Base-by-base conservation (phyloP, 179 eudicot species). In the Patellifolia procumbens region DNA sequence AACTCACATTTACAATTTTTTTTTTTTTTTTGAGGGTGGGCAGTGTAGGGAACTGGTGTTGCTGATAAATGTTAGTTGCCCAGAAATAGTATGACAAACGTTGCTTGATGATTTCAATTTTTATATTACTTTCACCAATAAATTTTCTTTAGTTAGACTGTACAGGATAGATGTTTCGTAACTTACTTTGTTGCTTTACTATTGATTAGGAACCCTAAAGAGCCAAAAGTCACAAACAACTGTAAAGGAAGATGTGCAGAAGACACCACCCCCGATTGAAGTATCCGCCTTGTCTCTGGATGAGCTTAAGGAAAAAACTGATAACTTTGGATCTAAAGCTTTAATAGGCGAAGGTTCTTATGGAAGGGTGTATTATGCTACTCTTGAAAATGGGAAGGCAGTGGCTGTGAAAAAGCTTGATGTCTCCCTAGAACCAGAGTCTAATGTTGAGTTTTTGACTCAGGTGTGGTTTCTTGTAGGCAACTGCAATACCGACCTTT, bases 271-370 rank as follows among this genome's bases (percentile, higher is more conserved):
- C 48, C 56, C 82, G 19, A 86, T 89, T 76, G 86, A 85, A 78
- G 89, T 84, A 64, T 85, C 89, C 60, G 80, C 77, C 45, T 67
- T 89, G 74, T 81, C 88, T 42, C 66, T 89, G 81, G 92, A 85
- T 9, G 92, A 89, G 77, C 82, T 88, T 39, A 74, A 84, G 74
- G 88, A 84, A 65, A 86, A 86, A 75, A 88, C 89, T 52, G 86
- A 84, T 58, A 81, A 82, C 74, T 88, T 88, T 79, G 91, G 91
- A 20, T 88, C 91, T 39, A 82, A 87, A 80, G 84, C 90, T 6
- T 83, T 89, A 70, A 89, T 89, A 66, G 92, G 90, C 22, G 90
- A 89, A 81, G 90, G 92, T n/a, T 89, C 92, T 16, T 87, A 89
- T 81, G 92, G 92, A 80, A 79, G 92, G 74, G 90, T 85, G 31